These are phyloP conservation scores for Coemansia sp. DNA, from an alignment of 192 early-diverging fungal species.

Conservation along the genomic window DNA sequence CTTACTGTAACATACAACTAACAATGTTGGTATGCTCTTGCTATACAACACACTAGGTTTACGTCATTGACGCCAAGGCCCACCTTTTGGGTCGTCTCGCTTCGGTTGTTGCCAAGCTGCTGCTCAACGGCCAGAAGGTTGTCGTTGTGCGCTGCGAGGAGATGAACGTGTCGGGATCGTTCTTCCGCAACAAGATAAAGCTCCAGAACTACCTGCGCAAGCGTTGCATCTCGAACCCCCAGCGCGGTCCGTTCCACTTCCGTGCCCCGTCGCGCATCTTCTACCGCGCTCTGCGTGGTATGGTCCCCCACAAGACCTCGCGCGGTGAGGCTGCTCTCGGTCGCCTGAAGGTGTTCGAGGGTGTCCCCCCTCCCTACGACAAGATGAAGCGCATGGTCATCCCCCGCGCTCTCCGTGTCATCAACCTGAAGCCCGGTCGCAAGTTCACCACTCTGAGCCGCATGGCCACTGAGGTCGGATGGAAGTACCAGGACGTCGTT, in stretches of 20 bases:
- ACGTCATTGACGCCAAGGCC: conserved; percentile 99
- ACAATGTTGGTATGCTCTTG: background rate
- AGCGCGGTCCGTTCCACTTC: conserved; percentile 98
- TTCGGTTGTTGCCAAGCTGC: conserved; percentile 97
- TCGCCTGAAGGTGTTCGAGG: conserved; percentile 99
- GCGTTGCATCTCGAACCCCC: conserved; percentile 96
- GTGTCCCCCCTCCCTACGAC: conserved; percentile 97
- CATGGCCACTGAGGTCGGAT: conserved; percentile 94
- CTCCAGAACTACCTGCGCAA: conserved; percentile 97
- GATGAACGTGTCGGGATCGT: conserved; percentile 96
- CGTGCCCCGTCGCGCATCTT: conserved; percentile 96
- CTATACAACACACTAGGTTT: conserved; percentile 62
- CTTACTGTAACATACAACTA: background rate
- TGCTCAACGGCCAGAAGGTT: conserved; percentile 95
- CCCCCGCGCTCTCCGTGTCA: conserved; percentile 94
- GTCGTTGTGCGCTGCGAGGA: conserved; percentile 98
- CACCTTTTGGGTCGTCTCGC: conserved; percentile 98
- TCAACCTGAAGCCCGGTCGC: conserved; percentile 95
- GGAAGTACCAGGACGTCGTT: conserved; percentile 99
- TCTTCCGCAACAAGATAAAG: conserved; percentile 99
- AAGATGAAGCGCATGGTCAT: conserved; percentile 96
- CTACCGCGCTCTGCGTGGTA: conserved; percentile 96
- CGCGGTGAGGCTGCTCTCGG: conserved; percentile 97
- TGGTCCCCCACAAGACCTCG: conserved; percentile 99
- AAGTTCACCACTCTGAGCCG: conserved; percentile 96